A percentile compares a stretch with the other conserved stretches of the same genome.
These are phyloP conservation scores for Dionaea muscipula DNA, from an alignment of 179 eudicot species.

Conservation along the genomic window DNA sequence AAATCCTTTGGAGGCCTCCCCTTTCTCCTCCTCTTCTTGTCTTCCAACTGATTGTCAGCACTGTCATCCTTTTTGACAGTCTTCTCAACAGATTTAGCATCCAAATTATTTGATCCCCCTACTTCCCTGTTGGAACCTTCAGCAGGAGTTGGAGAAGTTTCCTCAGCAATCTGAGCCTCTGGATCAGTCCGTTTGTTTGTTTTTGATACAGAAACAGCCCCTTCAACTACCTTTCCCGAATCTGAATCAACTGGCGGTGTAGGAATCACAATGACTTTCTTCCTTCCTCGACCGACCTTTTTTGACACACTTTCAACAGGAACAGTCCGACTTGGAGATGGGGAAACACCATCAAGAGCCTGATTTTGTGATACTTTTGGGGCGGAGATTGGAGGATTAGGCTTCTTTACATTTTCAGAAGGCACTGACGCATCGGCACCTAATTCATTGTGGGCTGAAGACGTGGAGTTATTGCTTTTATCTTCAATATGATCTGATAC, in stretches of 20 bases:
- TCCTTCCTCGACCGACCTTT: conserved; percentile 20
- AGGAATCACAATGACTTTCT: conserved; percentile 1
- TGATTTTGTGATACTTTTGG: conserved; percentile 27
- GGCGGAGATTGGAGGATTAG: conserved; percentile 16
- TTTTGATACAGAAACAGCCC: conserved; percentile 20
- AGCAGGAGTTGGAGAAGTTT: conserved; percentile 18
- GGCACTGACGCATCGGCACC: conserved; percentile 20
- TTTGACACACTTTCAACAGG: conserved; percentile 28
- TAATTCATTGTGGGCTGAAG: conserved; percentile 18
- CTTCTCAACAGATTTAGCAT: conserved; percentile 17
- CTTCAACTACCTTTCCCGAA: conserved; percentile 26
- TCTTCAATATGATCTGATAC: conserved; percentile 13
- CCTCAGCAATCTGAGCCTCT: conserved; percentile 25
- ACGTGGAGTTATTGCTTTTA: conserved; percentile 21
- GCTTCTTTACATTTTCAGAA: conserved; percentile 23
- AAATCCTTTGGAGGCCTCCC: conserved; percentile 31
- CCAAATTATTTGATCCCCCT: conserved; percentile 23
- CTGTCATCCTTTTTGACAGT: conserved; percentile 20
- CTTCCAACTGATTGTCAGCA: conserved; percentile 22
- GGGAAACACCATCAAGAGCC: conserved; percentile 27
- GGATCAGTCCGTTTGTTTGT: conserved; percentile 19
- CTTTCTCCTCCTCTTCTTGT: conserved; percentile 32
- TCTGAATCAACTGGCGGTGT: conserved; percentile 11
- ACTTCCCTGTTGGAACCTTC: conserved; percentile 23
- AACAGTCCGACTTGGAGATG: conserved; percentile 32